Base-by-base conservation (phyloP, 2,329 filamentous ascomycete species). In the Volutella citrinella region DNA sequence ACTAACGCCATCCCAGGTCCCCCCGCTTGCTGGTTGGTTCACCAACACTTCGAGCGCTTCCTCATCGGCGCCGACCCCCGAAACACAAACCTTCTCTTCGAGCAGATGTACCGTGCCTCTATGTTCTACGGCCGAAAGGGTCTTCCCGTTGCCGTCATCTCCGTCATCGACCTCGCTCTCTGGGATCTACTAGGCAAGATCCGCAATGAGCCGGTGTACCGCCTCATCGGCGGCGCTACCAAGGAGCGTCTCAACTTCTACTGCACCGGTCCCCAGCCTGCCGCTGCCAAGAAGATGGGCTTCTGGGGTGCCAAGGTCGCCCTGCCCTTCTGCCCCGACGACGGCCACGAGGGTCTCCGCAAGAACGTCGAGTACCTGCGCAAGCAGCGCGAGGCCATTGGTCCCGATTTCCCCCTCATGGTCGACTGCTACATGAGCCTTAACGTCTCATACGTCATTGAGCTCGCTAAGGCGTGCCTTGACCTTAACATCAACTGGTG, bases 101-200 rank as follows among this genome's bases (percentile, higher is more conserved):
- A 96, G 69, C 88, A 94, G 62, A 95, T 96, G 90, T 96, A 95
- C 70, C 82, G 89, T 40, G 86, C 77, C 3, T 94, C 88, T 49
- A 94, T 95, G 87, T 96, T 95, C 71, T 96, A 96, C 57, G 90
- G 90, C 42, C 83, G 90, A 48, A 96, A 96, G 64, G 90, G 90
- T 28, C 78, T 96, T 3, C 85, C 90, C 3, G 78, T 91, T 10
- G 90, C 90, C 33, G 84, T 94, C 55, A 96, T 96, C 56, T 95
- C 88, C 3, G 90, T 95, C 46, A 93, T 96, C 54, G 90, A 96
- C 56, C 75, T 96, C 26, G 90, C 90, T 5, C 65, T 96, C 24
- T 96, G 90, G 90, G 90, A 96, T 69, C 72, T 96, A 25, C 68
- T 94, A 6, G 90, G 90, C 48, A 95, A 96, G 71, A 76, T 96